Evolutionary conservation across 2,329 filamentous ascomycete genomes (phyloP), one percentile per base, ranked within the genome.

Genomic region (Aspergillus sp.): DNA sequence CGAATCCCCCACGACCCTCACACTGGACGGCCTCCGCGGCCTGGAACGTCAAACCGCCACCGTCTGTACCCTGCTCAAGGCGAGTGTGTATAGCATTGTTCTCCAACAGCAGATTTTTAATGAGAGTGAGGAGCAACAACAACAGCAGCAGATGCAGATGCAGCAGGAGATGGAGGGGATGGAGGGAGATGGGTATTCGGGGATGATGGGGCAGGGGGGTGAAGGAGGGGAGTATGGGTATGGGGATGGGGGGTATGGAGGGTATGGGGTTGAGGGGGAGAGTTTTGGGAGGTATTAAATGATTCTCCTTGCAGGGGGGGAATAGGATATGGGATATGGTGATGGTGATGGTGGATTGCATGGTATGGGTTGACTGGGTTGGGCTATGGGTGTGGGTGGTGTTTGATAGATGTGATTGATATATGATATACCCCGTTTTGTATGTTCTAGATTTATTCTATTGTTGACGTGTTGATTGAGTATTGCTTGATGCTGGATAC

Each of bases 1-100:
- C 87, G 62, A 86, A 85, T 69, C 81, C 84, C 70, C 88, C 90
- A 64, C 88, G 86, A 90, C 93, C 0, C 89, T 91, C 21, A 89
- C 90, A 6, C 73, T 81, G 8, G 91, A 99, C 75, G 89, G 91
- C 8, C 82, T 99, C 68, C 84, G 95, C 57, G 88, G 93, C 47
- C 82, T 99, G 57, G 95, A 99, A 82, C 84, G 95, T 69, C 97
- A 98, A 82, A 97, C 94, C 47, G 92, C 92, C 67, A 82, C 96
- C 57, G 94, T 97, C 21, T 98, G 96, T 77, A 99, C 95, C 64
- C 79, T 98, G 73, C 84, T 99, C 73, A 99, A 99, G 82, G 94
- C 95, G 17, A 98, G 94, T 77, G 95, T 99, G 65, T 99, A 99
- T 80, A 96, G 91, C 74, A 99, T 99, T 80, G 93, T 99, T 63